Conservation (phyloP, 2,329 filamentous ascomycete species). For the Stromatinia cepivora region DNA sequence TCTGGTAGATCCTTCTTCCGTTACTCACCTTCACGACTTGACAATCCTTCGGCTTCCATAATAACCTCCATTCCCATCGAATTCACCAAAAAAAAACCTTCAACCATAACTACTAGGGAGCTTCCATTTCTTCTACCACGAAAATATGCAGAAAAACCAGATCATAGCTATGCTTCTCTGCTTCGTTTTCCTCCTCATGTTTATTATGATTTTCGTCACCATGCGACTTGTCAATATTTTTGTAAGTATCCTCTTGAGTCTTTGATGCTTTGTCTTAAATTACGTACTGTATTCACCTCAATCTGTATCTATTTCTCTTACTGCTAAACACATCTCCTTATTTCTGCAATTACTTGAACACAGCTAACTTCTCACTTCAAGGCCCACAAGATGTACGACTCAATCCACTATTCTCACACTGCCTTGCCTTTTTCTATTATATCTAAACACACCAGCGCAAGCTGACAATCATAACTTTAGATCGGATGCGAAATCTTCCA, state of each 20-base stretch:
- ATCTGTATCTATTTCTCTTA: not conserved
- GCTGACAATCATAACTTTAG: not conserved
- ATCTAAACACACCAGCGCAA: not conserved
- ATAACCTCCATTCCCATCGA: not conserved
- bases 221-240: constrained; percentile 20
- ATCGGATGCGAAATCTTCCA: not conserved
- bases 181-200: constrained; percentile 19
- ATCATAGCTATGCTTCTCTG: constrained; percentile 13
- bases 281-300: too few species aligned
- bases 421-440: too few species aligned
- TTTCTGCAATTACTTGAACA: too few species aligned
- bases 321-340: not conserved
- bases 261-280: not conserved
- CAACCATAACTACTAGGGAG: not conserved
- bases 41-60: not conserved
- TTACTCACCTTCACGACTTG: not conserved
- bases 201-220: constrained; percentile 8
- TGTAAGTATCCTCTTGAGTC: not conserved
- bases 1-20: not conserved
- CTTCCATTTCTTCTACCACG: not conserved
- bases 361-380: not conserved
- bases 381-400: constrained; percentile 16
- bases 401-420: not conserved
- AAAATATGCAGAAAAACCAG: constrained; percentile 16
- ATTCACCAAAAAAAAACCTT: not conserved